A percentile compares a stretch with the other conserved stretches of the same genome.
These are phyloP conservation scores for Flaveria robusta DNA, from an alignment of 129 eudicot genomes.

Conservation along the genomic window DNA sequence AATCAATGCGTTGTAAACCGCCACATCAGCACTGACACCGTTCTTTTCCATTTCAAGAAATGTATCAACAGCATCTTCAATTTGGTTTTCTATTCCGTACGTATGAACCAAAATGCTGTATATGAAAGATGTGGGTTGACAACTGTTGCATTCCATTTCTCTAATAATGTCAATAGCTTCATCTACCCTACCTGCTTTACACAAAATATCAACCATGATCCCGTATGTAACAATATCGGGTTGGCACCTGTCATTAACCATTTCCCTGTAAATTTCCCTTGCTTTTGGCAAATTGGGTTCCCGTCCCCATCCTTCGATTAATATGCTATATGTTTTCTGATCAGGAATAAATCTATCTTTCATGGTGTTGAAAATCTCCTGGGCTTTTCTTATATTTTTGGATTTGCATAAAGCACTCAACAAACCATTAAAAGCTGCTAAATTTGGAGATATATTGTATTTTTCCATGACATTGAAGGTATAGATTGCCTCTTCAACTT, in stretches of 20 bases:
- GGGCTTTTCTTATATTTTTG: conserved; percentile 83
- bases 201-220: conserved; percentile 86
- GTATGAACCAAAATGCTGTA: conserved; percentile 89
- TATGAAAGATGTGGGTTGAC: conserved; percentile 80
- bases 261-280: conserved; percentile 64
- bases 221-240: conserved; percentile 91
- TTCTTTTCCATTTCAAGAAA: conserved; percentile 87
- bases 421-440: conserved; percentile 87
- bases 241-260: conserved; percentile 59
- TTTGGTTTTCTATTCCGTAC: conserved; percentile 79
- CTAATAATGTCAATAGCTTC: conserved; percentile 70
- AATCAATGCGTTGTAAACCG: conserved; percentile 78
- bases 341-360: conserved; percentile 69
- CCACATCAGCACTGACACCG: conserved; percentile 72
- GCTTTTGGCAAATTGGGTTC: conserved; percentile 94
- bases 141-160: conserved; percentile 63
- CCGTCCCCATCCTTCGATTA: conserved; percentile 95
- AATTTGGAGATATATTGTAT: conserved; percentile 61
- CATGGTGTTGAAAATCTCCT: conserved; percentile 83
- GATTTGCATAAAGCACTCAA: conserved; percentile 93
- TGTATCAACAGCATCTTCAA: conserved; percentile 83
- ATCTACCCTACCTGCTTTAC: conserved; percentile 85
- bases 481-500: conserved; percentile 84
- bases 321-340: conserved; percentile 85
- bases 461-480: conserved; percentile 89